Conservation (phyloP, 73 alveolate species). For the Paramecium sexaurelia region DNA sequence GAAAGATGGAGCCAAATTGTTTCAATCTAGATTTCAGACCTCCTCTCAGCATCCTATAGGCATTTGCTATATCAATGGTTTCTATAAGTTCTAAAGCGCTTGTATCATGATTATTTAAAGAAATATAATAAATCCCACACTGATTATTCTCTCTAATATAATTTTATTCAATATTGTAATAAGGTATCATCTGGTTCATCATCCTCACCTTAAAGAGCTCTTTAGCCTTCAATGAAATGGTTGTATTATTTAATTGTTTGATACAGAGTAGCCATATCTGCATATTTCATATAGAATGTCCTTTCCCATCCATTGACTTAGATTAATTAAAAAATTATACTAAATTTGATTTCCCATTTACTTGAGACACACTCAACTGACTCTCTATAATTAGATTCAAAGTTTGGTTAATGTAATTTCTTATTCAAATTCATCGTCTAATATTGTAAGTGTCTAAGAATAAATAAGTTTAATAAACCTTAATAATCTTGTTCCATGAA, state of each 20-base stretch:
- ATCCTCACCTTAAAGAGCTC: conserved; percentile 49
- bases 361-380: conserved; percentile 33
- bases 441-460: neutral
- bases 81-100: conserved; percentile 82
- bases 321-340: neutral
- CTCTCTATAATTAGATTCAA: neutral
- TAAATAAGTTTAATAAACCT: neutral
- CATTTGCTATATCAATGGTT: conserved; percentile 74
- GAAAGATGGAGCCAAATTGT: conserved; percentile 72
- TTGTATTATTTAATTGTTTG: neutral
- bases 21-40: conserved; percentile 79
- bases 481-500: conserved; percentile 20
- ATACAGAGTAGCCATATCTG: neutral
- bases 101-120: conserved; percentile 70
- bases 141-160: neutral
- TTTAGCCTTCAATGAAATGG: conserved; percentile 13
- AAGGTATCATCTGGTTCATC: conserved; percentile 49
- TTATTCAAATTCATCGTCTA: neutral
- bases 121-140: neutral
- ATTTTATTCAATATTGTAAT: conserved; percentile 1
- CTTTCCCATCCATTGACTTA: conserved; percentile 59
- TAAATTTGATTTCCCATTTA: conserved; percentile 27
- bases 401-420: conserved; percentile 49
- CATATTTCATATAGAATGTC: neutral
- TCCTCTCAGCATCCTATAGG: conserved; percentile 68